A percentile compares a stretch with the other conserved stretches of the same genome.
Evolutionary conservation across 257 asterid species (phyloP).

Genomic region (Solanum appendiculatum): DNA sequence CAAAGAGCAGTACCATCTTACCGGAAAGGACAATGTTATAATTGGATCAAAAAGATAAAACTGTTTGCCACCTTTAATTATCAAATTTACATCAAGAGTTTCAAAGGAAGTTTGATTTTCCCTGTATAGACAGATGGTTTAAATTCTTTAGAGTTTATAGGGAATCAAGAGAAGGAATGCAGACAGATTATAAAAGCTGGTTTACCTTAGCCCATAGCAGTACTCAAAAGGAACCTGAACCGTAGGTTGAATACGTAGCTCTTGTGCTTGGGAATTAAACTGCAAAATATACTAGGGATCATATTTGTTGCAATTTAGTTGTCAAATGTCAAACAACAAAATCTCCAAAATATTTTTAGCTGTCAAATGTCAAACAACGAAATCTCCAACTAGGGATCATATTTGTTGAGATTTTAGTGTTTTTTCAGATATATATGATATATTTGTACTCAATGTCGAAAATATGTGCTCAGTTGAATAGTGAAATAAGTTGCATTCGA

Average conservation of each 20-base stretch:
- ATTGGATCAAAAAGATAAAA: slow-evolving; percentile 35
- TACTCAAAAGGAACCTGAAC: slow-evolving; percentile 49
- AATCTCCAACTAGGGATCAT: too few species aligned
- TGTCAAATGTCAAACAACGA: too few species aligned
- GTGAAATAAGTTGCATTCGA: not conserved
- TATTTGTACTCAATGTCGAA: not conserved
- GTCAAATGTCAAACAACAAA: not conserved
- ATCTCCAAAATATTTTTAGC: too few species aligned
- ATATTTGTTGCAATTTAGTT: too few species aligned
- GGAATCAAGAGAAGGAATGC: not conserved
- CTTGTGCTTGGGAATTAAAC: slow-evolving; percentile 47
- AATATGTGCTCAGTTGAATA: not conserved
- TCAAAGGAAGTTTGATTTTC: slow-evolving; percentile 29
- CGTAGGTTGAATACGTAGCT: slow-evolving; percentile 42
- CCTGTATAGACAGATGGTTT: slow-evolving; percentile 25
- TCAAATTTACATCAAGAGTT: slow-evolving; percentile 59
- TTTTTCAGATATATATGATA: not conserved
- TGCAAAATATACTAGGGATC: slow-evolving; percentile 25
- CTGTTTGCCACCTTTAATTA: slow-evolving; percentile 70
- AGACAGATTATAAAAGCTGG: not conserved
- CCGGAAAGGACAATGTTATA: slow-evolving; percentile 34
- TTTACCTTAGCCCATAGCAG: slow-evolving; percentile 64
- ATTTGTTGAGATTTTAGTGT: not conserved
- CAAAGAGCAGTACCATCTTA: slow-evolving; percentile 10
- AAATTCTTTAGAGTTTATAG: not conserved